Percentiles rank a stretch among this genome's conserved stretches.
Conservation (phyloP, 2,329 filamentous ascomycete species). For the Trichophyton simii region DNA sequence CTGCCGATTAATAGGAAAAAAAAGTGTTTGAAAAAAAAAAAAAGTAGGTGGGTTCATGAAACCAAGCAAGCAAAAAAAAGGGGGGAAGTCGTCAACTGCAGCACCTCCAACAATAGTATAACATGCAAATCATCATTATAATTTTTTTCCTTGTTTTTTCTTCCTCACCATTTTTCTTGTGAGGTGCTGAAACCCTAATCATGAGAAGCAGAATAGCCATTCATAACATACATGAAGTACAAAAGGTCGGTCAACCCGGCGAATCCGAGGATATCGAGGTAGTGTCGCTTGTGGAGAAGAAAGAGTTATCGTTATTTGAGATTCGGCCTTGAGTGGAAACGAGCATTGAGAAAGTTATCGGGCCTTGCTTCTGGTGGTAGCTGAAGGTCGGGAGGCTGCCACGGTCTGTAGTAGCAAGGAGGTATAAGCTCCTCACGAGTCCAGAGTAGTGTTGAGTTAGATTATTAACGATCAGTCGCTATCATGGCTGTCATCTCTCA, state of each 20-base stretch:
- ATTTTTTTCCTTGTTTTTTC: not conserved
- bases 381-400: not conserved
- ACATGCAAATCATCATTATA: not conserved
- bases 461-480: slow-evolving; percentile 1
- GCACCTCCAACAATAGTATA: not conserved
- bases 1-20: not conserved
- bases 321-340: not conserved
- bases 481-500: slow-evolving; percentile 3
- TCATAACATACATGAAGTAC: not conserved
- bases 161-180: not conserved
- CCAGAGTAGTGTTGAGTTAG: not conserved
- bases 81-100: not conserved
- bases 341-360: not conserved
- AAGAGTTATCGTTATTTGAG: not conserved
- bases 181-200: slow-evolving; percentile 3
- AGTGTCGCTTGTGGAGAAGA: not conserved
- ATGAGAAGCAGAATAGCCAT: not conserved
- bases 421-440: not conserved
- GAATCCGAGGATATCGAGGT: not conserved
- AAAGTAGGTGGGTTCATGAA: not conserved
- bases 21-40: not conserved
- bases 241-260: not conserved
- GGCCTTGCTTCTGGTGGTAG: not conserved
- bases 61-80: not conserved
- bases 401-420: not conserved